Conservation (phyloP, 2,329 filamentous ascomycete species). For the Aspergillus novofumigatus region DNA sequence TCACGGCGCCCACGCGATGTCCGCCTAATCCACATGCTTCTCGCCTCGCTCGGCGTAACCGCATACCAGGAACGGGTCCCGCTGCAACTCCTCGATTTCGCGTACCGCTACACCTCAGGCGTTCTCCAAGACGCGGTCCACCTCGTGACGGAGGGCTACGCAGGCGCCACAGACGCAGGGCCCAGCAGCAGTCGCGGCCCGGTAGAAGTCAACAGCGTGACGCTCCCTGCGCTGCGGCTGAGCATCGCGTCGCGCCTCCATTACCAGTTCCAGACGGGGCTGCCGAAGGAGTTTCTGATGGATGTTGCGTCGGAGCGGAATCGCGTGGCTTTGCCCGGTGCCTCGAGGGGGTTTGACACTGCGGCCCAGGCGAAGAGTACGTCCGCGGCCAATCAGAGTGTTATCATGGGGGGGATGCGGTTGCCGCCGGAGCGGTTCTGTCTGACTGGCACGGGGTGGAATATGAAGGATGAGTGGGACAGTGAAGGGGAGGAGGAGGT, state of each 20-base stretch:
- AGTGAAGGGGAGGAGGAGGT: conserved; percentile 47
- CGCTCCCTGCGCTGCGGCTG: conserved; percentile 54
- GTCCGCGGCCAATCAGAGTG: conserved; percentile 27
- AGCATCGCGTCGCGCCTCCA: conserved; percentile 58
- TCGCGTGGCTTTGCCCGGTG: conserved; percentile 49
- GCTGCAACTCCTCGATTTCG: conserved; percentile 50
- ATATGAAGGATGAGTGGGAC: conserved; percentile 56
- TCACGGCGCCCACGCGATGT: conserved; percentile 47
- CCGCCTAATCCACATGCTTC: conserved; percentile 48
- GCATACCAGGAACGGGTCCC: conserved; percentile 52
- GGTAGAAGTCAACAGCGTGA: conserved; percentile 50
- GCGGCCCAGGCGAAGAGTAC: conserved; percentile 19
- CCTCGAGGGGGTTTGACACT: conserved; percentile 48
- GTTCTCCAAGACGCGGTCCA: conserved; percentile 51
- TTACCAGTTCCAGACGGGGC: conserved; percentile 55
- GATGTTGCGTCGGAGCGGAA: conserved; percentile 56
- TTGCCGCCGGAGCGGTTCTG: conserved; percentile 61
- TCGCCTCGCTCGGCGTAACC: conserved; percentile 46
- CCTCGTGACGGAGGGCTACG: conserved; percentile 48
- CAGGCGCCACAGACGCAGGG: conserved; percentile 33
- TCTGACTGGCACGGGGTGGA: conserved; percentile 54
- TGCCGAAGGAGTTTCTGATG: conserved; percentile 60
- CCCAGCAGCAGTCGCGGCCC: conserved; percentile 28
- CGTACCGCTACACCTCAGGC: conserved; percentile 51
- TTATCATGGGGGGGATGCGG: conserved; percentile 50